Percentiles rank a stretch among this genome's conserved stretches.
phyloP scores from a whole-genome alignment of 2,329 filamentous ascomycete species.

The Ophiostoma ulmi region DNA sequence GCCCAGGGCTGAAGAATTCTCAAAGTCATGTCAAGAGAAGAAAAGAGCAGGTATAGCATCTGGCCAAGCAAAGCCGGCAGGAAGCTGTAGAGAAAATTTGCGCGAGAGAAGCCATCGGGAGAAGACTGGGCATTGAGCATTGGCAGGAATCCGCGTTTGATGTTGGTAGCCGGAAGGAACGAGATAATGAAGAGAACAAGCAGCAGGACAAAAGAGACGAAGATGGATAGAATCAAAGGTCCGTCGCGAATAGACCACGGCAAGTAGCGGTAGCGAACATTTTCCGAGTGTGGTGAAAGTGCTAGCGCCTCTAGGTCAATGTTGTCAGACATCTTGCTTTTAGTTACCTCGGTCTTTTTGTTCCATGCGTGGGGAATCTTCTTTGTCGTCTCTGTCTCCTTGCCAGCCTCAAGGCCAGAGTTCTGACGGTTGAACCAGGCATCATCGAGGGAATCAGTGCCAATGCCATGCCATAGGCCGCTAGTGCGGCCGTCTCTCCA shows the following conservation, averaged over 20 bases:
- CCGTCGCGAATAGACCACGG: constrained; percentile 70
- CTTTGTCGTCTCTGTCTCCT: background rate
- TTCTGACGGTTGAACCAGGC: constrained; percentile 20
- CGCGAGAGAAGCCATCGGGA: constrained; percentile 66
- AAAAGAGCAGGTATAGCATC: constrained; percentile 61
- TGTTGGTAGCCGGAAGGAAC: constrained; percentile 63
- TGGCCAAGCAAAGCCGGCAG: constrained; percentile 64
- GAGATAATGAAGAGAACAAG: constrained; percentile 70
- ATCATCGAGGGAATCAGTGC: constrained; percentile 35
- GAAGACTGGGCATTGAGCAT: constrained; percentile 57
- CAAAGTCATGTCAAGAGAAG: constrained; percentile 60
- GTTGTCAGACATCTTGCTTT: constrained; percentile 17
- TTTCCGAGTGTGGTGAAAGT: constrained; percentile 44
- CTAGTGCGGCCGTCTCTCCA: constrained; percentile 56
- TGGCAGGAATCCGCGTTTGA: constrained; percentile 68
- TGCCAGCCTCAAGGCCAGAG: constrained; percentile 17
- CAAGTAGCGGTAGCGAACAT: constrained; percentile 60
- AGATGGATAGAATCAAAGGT: constrained; percentile 60
- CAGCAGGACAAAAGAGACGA: constrained; percentile 57
- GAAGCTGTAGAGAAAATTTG: constrained; percentile 83
- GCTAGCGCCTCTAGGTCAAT: constrained; percentile 34
- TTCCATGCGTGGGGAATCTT: background rate
- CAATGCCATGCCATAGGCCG: constrained; percentile 73
- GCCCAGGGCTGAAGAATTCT: constrained; percentile 66
- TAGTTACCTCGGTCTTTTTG: constrained; percentile 14